phyloP scores from a whole-genome alignment of 495 filamentous ascomycete species.

The Aspergillus coremiiformis region DNA sequence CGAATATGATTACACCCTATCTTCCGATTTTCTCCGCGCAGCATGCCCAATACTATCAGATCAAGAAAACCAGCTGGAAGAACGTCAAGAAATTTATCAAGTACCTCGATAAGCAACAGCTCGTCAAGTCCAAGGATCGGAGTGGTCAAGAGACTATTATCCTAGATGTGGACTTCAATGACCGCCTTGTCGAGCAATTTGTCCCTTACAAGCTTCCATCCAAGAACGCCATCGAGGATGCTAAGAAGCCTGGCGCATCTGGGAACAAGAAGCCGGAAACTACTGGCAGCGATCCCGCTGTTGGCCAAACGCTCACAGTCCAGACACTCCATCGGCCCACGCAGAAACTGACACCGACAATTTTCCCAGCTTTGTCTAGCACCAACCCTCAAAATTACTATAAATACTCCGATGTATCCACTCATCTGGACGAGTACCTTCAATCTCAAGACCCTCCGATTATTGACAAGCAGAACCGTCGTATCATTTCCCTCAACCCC shows the following conservation, averaged over 20 bases:
- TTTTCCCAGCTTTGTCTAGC: constrained; percentile 40
- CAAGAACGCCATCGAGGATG: constrained; percentile 28
- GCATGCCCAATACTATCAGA: constrained; percentile 52
- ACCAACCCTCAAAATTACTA: constrained; percentile 46
- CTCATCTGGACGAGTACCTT: constrained; percentile 36
- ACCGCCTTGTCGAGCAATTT: constrained; percentile 48
- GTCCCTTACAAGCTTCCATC: constrained; percentile 55
- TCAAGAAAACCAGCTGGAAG: constrained; percentile 73
- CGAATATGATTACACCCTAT: constrained; percentile 59
- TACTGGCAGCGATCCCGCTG: constrained; percentile 37
- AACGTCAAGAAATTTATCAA: constrained; percentile 70
- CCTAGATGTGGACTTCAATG: constrained; percentile 58
- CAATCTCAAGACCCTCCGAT: constrained; percentile 48
- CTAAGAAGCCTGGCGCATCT: constrained; percentile 23
- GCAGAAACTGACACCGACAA: constrained; percentile 47
- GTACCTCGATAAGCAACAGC: constrained; percentile 53
- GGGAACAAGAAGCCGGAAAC: constrained; percentile 38
- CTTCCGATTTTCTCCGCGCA: constrained; percentile 52
- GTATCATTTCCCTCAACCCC: constrained; percentile 56
- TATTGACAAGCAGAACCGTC: constrained; percentile 51
- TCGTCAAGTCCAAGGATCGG: constrained; percentile 60
- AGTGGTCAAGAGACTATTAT: constrained; percentile 60
- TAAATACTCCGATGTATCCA: constrained; percentile 40
- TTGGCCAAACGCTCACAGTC: constrained; percentile 51
- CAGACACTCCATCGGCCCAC: constrained; percentile 50